These are phyloP conservation scores for Hemileia vastatrix DNA, from an alignment of 1,284 basidiomycete genomes.

Conservation along the genomic window DNA sequence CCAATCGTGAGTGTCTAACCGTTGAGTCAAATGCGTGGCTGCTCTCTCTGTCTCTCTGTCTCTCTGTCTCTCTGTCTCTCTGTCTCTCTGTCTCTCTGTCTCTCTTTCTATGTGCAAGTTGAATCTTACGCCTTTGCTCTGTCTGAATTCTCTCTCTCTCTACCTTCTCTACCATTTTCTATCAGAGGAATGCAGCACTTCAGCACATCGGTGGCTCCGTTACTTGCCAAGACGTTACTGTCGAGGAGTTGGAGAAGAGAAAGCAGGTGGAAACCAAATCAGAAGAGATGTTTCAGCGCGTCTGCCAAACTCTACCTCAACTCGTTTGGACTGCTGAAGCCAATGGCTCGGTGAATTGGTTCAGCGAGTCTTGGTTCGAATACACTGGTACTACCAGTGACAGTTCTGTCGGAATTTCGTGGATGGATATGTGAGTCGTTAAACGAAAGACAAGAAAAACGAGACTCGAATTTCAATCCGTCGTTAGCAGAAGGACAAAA, in stretches of 20 bases:
- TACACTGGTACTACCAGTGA: constrained; percentile 29
- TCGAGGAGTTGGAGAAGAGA: constrained; percentile 19
- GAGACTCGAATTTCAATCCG: too few species aligned
- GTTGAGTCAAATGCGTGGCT: too few species aligned
- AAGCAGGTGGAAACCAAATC: background rate
- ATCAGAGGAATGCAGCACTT: constrained; percentile 13
- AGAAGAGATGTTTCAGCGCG: constrained; percentile 35
- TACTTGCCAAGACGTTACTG: constrained; percentile 31
- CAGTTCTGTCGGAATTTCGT: constrained; percentile 28
- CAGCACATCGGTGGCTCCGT: constrained; percentile 37
- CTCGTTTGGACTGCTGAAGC: constrained; percentile 36
- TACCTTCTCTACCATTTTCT: too few species aligned
- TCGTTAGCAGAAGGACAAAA: too few species aligned
- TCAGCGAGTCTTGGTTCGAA: constrained; percentile 35
- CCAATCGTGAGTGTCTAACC: too few species aligned
- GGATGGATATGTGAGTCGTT: constrained; percentile 23
- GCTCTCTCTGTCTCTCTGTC: too few species aligned
- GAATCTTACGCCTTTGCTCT: too few species aligned
- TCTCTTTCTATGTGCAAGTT: too few species aligned
- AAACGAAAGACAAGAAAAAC: too few species aligned
- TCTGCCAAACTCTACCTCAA: constrained; percentile 36
- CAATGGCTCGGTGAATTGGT: constrained; percentile 35
- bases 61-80: too few species aligned
- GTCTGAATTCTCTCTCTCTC: too few species aligned
- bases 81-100: too few species aligned